A percentile compares a stretch with the other conserved stretches of the same genome.
These are phyloP conservation scores for Kwoniella newhampshirensis DNA, from an alignment of 768 basidiomycete species.

Conservation along the genomic window DNA sequence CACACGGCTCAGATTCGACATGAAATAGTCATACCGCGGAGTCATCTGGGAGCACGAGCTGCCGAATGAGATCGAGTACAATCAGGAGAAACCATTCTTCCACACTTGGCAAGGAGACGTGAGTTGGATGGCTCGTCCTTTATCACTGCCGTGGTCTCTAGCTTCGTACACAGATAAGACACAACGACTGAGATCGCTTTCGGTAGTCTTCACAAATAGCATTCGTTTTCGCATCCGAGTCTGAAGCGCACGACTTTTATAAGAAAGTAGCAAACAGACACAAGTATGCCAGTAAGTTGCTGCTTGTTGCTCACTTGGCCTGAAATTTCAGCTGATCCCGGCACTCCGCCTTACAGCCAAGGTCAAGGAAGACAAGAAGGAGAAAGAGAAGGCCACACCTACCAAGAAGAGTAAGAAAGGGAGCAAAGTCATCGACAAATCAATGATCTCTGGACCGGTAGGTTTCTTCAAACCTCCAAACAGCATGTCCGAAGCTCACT, in stretches of 20 bases:
- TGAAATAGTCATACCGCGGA: constrained; percentile 68
- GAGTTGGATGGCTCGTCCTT: constrained; percentile 53
- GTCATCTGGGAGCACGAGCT: constrained; percentile 92
- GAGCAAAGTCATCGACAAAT: constrained; percentile 87
- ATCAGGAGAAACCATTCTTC: constrained; percentile 83
- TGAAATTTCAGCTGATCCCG: not conserved
- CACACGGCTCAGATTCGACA: not conserved
- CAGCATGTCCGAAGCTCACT: not conserved
- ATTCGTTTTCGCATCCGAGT: constrained; percentile 81
- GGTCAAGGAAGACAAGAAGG: constrained; percentile 47
- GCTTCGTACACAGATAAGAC: not conserved
- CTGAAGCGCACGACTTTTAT: constrained; percentile 76
- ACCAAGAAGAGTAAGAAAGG: constrained; percentile 58
- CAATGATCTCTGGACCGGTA: constrained; percentile 78
- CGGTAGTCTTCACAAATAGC: constrained; percentile 83
- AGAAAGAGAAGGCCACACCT: constrained; percentile 27
- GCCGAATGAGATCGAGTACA: constrained; percentile 75
- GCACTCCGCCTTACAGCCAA: constrained; percentile 31
- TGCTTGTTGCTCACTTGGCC: not conserved
- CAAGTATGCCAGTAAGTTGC: constrained; percentile 60
- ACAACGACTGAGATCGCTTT: not conserved
- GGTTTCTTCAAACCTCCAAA: too few species aligned
- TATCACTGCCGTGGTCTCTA: not conserved
- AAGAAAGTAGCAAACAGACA: constrained; percentile 74
- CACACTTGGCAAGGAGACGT: constrained; percentile 92